phyloP scores from a whole-genome alignment of 1,284 basidiomycete genomes.

The Irpex rosettiformis region DNA sequence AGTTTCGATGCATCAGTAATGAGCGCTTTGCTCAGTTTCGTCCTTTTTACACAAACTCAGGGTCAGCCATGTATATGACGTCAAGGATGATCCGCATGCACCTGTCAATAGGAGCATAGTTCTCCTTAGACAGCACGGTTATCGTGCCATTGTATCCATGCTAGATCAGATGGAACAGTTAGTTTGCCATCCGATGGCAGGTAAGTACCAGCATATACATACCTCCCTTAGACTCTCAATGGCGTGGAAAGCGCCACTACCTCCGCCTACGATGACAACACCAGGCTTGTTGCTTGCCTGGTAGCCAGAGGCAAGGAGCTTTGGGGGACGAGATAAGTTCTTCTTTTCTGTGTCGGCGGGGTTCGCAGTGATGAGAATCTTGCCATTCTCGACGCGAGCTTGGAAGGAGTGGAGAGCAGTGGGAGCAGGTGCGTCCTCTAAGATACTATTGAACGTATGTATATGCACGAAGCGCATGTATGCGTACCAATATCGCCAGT shows the following conservation, averaged over 20 bases:
- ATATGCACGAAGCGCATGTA: too few relatives aligned
- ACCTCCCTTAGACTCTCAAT: conserved; percentile 86
- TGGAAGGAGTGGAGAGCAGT: conserved; percentile 83
- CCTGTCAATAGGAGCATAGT: conserved; percentile 85
- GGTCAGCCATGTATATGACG: background rate
- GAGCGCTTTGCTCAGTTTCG: conserved; percentile 88
- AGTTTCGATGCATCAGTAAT: conserved; percentile 77
- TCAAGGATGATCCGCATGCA: conserved; percentile 25
- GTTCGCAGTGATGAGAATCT: conserved; percentile 82
- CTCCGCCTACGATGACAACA: conserved; percentile 87
- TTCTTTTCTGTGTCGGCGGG: conserved; percentile 63
- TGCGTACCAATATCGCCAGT: conserved; percentile 70
- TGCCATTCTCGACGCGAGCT: conserved; percentile 64
- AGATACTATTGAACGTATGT: too few relatives aligned
- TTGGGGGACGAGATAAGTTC: conserved; percentile 62
- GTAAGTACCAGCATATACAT: conserved; percentile 10
- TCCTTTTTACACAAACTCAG: conserved; percentile 40
- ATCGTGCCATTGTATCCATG: conserved; percentile 78
- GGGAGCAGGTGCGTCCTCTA: conserved; percentile 92
- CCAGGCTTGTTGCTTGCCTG: conserved; percentile 34
- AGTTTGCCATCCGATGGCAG: background rate
- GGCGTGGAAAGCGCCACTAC: conserved; percentile 76
- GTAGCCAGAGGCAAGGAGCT: conserved; percentile 37
- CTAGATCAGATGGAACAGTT: conserved; percentile 33
- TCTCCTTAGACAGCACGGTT: conserved; percentile 79